A percentile compares a stretch with the other conserved stretches of the same genome.
Conservation (phyloP, 306 rosid genomes). For the Cucumis cinereus region DNA sequence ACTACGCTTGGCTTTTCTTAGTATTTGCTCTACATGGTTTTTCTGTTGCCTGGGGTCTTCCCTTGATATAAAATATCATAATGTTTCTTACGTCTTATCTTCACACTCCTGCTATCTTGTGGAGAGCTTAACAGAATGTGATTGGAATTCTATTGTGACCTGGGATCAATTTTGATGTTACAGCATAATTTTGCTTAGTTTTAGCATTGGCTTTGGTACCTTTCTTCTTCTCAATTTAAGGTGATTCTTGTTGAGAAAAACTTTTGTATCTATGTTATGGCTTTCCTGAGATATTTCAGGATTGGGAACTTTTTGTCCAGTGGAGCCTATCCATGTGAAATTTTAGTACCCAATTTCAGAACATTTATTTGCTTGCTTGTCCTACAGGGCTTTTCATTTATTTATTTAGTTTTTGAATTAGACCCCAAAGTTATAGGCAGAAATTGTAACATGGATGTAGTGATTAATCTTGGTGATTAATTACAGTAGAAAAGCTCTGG, state of each 20-base stretch:
- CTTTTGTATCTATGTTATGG: neutral
- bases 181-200: neutral
- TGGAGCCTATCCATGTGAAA: neutral
- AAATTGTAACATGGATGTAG: neutral
- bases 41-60: neutral
- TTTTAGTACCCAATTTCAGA: neutral
- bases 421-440: neutral
- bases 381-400: neutral
- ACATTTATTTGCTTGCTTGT: neutral
- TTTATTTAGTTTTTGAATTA: neutral
- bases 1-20: neutral
- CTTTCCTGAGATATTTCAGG: neutral
- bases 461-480: neutral
- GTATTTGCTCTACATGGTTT: neutral
- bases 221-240: neutral
- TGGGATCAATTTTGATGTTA: neutral
- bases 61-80: neutral
- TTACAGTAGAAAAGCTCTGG: neutral
- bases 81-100: neutral
- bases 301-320: neutral
- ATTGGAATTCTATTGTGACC: neutral
- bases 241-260: neutral
- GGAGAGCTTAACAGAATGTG: neutral
- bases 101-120: neutral
- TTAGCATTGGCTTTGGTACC: neutral